Percentiles rank a stretch among this genome's conserved stretches.
These are phyloP conservation scores for Marsdenia floribunda DNA, from an alignment of 257 asterid species.

Conservation along the genomic window DNA sequence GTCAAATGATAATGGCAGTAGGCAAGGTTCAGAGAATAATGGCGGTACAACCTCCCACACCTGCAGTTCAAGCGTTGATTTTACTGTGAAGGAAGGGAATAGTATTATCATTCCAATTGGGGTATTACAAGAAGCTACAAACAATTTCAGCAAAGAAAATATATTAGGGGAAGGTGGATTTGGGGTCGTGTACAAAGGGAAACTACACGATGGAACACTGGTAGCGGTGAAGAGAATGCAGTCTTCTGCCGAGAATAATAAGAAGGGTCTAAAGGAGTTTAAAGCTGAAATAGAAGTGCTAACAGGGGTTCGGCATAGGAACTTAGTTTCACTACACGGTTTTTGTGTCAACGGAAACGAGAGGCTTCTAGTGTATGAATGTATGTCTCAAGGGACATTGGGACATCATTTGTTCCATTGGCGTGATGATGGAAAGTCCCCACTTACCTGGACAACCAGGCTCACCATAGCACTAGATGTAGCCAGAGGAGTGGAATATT, in stretches of 20 bases:
- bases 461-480: constrained; percentile 70
- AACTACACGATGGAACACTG: constrained; percentile 54
- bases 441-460: constrained; percentile 71
- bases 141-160: constrained; percentile 48
- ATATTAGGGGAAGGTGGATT: constrained; percentile 80
- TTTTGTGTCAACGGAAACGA: constrained; percentile 66
- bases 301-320: constrained; percentile 65
- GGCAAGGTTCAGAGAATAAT: constrained; percentile 8
- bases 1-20: constrained; percentile 2
- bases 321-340: constrained; percentile 75
- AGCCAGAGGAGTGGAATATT: constrained; percentile 87
- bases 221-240: constrained; percentile 95
- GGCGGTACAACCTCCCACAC: constrained; percentile 15
- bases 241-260: constrained; percentile 29
- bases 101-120: constrained; percentile 52
- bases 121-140: constrained; percentile 55
- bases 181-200: constrained; percentile 71
- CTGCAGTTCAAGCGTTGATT: constrained; percentile 25
- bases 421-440: constrained; percentile 26
- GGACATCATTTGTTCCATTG: constrained; percentile 53
- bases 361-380: constrained; percentile 79
- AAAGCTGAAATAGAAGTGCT: constrained; percentile 88
- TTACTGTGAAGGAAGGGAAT: constrained; percentile 38
- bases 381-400: constrained; percentile 82
- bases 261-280: constrained; percentile 59